A percentile compares a stretch with the other conserved stretches of the same genome.
Evolutionary conservation across 1,284 basidiomycete genomes (phyloP).

Genomic region (Pascua sp.): DNA sequence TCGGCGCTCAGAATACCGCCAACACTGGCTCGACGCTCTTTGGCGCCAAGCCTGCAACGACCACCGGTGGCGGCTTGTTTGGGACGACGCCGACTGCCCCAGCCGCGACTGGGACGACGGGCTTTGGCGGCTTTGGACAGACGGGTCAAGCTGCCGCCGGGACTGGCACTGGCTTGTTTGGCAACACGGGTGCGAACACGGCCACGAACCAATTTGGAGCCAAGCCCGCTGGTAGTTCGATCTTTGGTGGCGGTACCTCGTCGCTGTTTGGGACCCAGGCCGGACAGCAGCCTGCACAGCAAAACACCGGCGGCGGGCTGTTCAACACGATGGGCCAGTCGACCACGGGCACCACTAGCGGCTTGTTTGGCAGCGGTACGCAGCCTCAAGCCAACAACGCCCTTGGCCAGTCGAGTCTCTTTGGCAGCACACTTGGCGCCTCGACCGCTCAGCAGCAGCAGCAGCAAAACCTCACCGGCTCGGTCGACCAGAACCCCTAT

Average conservation of each 20-base stretch:
- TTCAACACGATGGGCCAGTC: conserved; percentile 17
- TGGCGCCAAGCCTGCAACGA: conserved; percentile 41
- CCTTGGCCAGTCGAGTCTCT: conserved; percentile 35
- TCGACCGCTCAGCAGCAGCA: conserved; percentile 31
- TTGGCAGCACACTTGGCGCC: conserved; percentile 16
- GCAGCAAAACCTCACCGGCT: conserved; percentile 63
- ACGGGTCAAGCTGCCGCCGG: conserved; percentile 13
- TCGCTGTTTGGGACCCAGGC: conserved; percentile 54
- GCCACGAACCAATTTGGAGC: conserved; percentile 23
- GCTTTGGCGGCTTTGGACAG: conserved; percentile 34
- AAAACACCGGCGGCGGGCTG: conserved; percentile 10
- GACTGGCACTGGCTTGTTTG: conserved; percentile 24
- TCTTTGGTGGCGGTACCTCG: conserved; percentile 27
- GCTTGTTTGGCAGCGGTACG: conserved; percentile 31
- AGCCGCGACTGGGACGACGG: conserved; percentile 18
- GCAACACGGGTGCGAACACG: conserved; percentile 14
- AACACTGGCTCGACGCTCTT: conserved; percentile 55
- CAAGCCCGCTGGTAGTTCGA: conserved; percentile 17
- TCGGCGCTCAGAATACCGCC: conserved; percentile 42
- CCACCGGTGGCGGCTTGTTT: conserved; percentile 49
- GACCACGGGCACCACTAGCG: conserved; percentile 15
- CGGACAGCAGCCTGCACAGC: conserved; percentile 23
- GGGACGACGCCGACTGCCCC: conserved; percentile 29
- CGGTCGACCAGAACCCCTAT: conserved; percentile 83
- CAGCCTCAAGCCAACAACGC: conserved; percentile 14